phyloP scores from a whole-genome alignment of 1,284 basidiomycete genomes.

The Boletus mariae region DNA sequence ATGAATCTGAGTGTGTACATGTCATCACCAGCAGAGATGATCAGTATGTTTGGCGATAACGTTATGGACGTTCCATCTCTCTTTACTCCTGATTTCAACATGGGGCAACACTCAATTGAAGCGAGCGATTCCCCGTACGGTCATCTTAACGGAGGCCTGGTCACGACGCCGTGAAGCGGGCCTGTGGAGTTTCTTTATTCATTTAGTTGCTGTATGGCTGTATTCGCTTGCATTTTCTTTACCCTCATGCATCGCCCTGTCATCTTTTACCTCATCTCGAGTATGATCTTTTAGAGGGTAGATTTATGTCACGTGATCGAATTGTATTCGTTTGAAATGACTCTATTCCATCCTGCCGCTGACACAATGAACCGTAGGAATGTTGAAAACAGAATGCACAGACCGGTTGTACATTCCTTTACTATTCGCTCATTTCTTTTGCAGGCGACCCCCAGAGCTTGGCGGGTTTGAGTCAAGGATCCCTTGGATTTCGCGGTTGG shows the following conservation, averaged over 20 bases:
- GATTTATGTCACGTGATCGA: conserved; percentile 1
- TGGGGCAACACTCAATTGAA: conserved; percentile 28
- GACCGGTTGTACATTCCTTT: neutral
- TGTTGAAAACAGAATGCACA: neutral
- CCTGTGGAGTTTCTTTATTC: neutral
- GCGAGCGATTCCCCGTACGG: conserved; percentile 29
- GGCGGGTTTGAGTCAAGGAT: neutral
- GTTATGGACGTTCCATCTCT: conserved; percentile 29
- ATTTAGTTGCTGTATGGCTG: neutral
- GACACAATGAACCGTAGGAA: neutral
- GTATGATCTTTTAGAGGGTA: neutral
- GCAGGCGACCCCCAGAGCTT: neutral
- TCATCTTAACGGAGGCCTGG: conserved; percentile 23
- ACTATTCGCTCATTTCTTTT: neutral
- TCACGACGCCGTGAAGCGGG: conserved; percentile 26
- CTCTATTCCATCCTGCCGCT: neutral
- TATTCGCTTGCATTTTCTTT: neutral
- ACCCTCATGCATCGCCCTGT: neutral
- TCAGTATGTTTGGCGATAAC: conserved; percentile 30
- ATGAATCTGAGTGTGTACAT: conserved; percentile 31
- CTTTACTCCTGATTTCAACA: conserved; percentile 30
- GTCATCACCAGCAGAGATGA: conserved; percentile 32
- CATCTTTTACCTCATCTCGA: no score
- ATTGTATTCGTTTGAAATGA: no score
- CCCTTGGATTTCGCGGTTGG: neutral